A percentile compares a stretch with the other conserved stretches of the same genome.
phyloP scores from a whole-genome alignment of 2,329 filamentous ascomycete genomes.

The Colletotrichum tropicale region DNA sequence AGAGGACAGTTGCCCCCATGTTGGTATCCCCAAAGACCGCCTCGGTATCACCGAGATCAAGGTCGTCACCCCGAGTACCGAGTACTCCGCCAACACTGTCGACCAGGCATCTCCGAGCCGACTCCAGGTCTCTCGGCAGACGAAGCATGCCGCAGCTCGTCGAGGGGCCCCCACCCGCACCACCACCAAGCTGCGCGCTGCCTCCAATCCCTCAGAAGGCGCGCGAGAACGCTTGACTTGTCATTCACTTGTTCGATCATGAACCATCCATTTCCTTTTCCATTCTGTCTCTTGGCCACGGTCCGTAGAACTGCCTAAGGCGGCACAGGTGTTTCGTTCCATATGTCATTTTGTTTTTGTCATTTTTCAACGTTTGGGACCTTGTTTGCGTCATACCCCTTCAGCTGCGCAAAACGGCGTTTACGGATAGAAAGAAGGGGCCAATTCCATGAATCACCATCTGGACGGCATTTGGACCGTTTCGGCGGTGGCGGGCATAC shows the following conservation, averaged over 20 bases:
- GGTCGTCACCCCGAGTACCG: not conserved
- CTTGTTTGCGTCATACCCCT: slow-evolving; percentile 20
- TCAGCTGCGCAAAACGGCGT: slow-evolving; percentile 18
- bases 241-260: not conserved
- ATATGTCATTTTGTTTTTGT: not conserved
- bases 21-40: not conserved
- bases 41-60: not conserved
- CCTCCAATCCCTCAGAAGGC: slow-evolving; percentile 51
- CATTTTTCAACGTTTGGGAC: not conserved
- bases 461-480: slow-evolving; percentile 7
- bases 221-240: not conserved
- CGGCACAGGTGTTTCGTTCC: not conserved
- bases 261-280: not conserved
- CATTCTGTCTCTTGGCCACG: not conserved
- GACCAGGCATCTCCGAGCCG: not conserved
- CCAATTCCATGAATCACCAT: not conserved
- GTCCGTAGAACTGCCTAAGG: not conserved
- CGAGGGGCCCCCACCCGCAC: slow-evolving; percentile 56
- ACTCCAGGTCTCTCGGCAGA: slow-evolving; percentile 32
- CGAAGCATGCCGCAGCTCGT: slow-evolving; percentile 57
- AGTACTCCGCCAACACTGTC: not conserved
- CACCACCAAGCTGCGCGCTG: slow-evolving; percentile 59
- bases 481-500: not conserved
- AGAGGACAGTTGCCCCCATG: not conserved
- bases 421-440: slow-evolving; percentile 5